These are phyloP conservation scores for Fraxinus paxiana DNA, from an alignment of 305 asterid species.

Conservation along the genomic window DNA sequence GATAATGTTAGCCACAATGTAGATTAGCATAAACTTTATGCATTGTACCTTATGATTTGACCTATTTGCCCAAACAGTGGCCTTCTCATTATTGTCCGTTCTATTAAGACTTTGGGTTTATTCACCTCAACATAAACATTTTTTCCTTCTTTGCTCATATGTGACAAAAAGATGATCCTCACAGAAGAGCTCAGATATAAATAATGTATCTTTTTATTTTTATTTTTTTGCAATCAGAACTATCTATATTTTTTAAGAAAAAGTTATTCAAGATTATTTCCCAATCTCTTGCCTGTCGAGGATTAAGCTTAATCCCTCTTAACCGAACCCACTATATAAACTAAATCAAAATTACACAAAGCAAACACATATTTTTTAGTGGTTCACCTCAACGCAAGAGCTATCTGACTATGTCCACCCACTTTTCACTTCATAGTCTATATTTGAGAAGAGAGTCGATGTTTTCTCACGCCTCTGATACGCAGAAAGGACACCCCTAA, in stretches of 20 bases:
- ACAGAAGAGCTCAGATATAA: not conserved
- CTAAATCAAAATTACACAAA: not conserved
- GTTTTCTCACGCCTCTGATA: not conserved
- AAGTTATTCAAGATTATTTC: not conserved
- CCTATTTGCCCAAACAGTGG: constrained; percentile 25
- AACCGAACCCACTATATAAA: not conserved
- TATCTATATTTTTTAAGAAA: not conserved
- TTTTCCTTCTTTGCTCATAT: not conserved
- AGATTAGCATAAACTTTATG: constrained; percentile 27
- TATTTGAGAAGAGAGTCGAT: not conserved
- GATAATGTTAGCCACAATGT: constrained; percentile 28
- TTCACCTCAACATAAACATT: not conserved
- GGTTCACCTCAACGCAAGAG: not conserved
- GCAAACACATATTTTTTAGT: not conserved
- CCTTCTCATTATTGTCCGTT: constrained; percentile 24
- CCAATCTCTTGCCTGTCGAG: not conserved
- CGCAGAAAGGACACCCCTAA: not conserved
- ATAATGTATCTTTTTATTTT: not conserved
- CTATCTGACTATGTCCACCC: not conserved
- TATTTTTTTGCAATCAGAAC: not conserved
- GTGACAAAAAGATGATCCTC: constrained; percentile 28
- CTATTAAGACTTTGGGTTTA: constrained; percentile 15
- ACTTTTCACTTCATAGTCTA: not conserved
- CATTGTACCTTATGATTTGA: constrained; percentile 23
- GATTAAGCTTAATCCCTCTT: not conserved